phyloP scores from a whole-genome alignment of 176 grass and related monocot genomes.

The Puccinellia tenuiflora region DNA sequence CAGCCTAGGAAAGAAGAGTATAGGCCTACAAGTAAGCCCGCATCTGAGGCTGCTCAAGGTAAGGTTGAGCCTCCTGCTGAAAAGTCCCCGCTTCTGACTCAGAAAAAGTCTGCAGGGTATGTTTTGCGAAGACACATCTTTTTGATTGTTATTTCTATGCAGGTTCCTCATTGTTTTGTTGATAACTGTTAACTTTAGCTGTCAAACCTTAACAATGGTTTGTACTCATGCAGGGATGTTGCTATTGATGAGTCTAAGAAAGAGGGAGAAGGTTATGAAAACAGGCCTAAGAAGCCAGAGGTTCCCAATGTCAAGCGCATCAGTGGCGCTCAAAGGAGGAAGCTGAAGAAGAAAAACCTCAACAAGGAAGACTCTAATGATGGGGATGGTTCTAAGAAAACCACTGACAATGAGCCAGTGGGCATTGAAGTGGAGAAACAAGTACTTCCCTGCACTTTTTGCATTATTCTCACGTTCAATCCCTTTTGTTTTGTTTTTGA shows the following conservation, averaged over 20 bases:
- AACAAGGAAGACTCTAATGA: not conserved
- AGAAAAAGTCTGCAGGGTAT: not conserved
- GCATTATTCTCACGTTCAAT: not conserved
- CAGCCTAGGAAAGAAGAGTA: not conserved
- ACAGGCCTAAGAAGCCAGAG: not conserved
- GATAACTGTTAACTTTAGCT: too few species aligned
- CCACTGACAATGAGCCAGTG: not conserved
- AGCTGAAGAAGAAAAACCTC: constrained; percentile 12
- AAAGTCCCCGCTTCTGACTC: not conserved
- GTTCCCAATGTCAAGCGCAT: not conserved
- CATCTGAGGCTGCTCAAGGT: constrained; percentile 18
- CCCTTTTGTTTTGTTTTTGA: not conserved
- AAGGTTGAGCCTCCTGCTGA: not conserved
- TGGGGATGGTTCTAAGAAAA: not conserved
- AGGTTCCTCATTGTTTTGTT: not conserved
- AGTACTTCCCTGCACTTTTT: not conserved
- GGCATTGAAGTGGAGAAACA: not conserved
- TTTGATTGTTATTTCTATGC: not conserved
- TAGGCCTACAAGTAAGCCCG: not conserved
- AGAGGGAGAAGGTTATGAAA: not conserved
- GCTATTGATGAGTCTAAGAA: not conserved
- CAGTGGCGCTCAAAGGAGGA: constrained; percentile 28
- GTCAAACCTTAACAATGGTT: not conserved
- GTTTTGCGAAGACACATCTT: not conserved
- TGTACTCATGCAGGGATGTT: not conserved